These are phyloP conservation scores for Daldinia bambusicola DNA, from an alignment of 495 filamentous ascomycete species.

Conservation along the genomic window DNA sequence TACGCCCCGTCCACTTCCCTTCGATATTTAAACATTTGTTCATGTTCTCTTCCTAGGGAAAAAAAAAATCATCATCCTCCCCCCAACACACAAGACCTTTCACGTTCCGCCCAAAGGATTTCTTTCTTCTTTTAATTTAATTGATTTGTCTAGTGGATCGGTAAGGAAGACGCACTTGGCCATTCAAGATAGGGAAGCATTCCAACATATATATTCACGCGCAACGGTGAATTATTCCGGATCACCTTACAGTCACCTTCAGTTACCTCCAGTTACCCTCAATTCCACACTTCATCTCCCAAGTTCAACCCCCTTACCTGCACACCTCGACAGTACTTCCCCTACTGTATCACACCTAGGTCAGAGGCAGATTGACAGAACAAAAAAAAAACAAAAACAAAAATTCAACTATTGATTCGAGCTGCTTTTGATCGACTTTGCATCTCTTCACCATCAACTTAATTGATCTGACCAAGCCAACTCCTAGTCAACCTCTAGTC, in stretches of 20 bases:
- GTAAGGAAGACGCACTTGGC: constrained; percentile 1
- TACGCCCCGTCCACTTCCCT: neutral
- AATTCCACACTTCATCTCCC: neutral
- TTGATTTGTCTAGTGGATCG: constrained; percentile 3
- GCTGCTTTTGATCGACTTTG: neutral
- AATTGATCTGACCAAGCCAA: constrained; percentile 24
- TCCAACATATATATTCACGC: neutral
- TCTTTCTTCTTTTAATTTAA: constrained; percentile 2
- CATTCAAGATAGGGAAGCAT: constrained; percentile 9
- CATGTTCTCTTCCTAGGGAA: neutral
- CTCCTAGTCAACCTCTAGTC: constrained; percentile 6
- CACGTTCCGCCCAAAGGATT: neutral
- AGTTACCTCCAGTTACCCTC: neutral
- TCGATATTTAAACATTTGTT: constrained; percentile 4
- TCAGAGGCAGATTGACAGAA: constrained; percentile 7
- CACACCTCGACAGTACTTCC: constrained; percentile 8
- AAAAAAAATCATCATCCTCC: neutral
- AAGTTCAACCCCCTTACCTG: constrained; percentile 1
- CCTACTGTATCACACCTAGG: constrained; percentile 12
- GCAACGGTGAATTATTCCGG: neutral
- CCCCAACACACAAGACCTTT: neutral
- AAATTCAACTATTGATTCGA: constrained; percentile 9
- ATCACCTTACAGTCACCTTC: neutral
- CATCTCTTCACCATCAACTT: constrained; percentile 9
- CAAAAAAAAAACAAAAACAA: neutral